phyloP scores from a whole-genome alignment of 176 grass and related monocot genomes.

The Chrysopogon serrulatus region DNA sequence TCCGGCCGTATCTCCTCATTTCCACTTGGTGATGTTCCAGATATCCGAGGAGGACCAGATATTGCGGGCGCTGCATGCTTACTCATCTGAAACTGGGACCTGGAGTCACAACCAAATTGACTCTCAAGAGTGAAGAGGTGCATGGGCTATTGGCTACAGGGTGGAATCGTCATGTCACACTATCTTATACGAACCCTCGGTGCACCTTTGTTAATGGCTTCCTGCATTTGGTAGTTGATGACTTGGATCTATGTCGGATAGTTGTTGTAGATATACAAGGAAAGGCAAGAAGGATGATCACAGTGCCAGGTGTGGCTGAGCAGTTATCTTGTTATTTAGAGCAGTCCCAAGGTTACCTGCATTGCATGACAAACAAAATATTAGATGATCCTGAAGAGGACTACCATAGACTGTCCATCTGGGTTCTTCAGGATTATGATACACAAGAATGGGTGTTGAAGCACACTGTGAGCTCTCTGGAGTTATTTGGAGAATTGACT shows the following conservation, averaged over 20 bases:
- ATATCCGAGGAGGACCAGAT: rapidly evolving
- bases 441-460: too few relatives aligned
- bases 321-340: not conserved
- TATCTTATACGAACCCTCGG: not conserved
- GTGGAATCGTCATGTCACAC: not conserved
- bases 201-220: not conserved
- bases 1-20: not conserved
- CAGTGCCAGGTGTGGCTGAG: not conserved
- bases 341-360: not conserved
- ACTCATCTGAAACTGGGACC: not conserved
- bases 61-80: not conserved
- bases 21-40: not conserved
- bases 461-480: not conserved
- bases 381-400: not conserved
- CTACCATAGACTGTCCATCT: too few relatives aligned
- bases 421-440: too few relatives aligned
- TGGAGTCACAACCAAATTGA: not conserved
- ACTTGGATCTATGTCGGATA: not conserved
- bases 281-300: too few relatives aligned
- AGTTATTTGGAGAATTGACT: not conserved
- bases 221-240: not conserved
- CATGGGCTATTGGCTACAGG: not conserved
- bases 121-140: too few relatives aligned
- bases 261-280: not conserved
- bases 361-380: not conserved